Evolutionary conservation across 768 basidiomycete genomes (phyloP).

Genomic region (Auriculariales sp.): DNA sequence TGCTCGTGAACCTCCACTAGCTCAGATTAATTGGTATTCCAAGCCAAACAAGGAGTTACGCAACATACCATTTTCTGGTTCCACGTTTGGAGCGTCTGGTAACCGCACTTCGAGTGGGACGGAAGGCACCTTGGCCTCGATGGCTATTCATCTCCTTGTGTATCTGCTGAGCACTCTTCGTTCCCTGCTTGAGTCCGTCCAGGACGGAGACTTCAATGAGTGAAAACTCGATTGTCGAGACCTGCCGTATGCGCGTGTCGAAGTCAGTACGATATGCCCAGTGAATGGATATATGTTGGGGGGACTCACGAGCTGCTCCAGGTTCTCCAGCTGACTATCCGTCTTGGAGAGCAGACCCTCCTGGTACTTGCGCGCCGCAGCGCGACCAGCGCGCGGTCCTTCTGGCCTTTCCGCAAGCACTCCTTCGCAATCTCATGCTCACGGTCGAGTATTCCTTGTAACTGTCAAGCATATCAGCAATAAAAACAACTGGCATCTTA

Average conservation of each 20-base stretch:
- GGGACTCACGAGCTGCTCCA: constrained; percentile 69
- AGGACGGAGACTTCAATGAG: constrained; percentile 84
- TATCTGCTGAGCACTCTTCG: constrained; percentile 82
- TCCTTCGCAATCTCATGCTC: constrained; percentile 83
- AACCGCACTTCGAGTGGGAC: too few relatives aligned
- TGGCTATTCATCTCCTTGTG: constrained; percentile 85
- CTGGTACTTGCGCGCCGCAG: constrained; percentile 86
- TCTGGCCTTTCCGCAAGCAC: constrained; percentile 68
- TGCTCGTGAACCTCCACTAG: not conserved
- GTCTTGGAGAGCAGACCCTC: constrained; percentile 78
- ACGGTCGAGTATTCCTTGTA: constrained; percentile 71
- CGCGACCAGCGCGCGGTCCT: constrained; percentile 76
- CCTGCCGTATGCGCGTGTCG: constrained; percentile 29
- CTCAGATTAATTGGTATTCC: not conserved
- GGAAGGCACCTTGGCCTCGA: too few relatives aligned
- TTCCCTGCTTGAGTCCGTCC: constrained; percentile 87
- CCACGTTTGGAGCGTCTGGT: too few relatives aligned
- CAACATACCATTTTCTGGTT: too few relatives aligned
- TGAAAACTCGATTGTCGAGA: constrained; percentile 93
- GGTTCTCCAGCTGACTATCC: constrained; percentile 72
- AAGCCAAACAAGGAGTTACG: too few relatives aligned
- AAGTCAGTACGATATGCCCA: not conserved
- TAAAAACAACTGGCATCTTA: not conserved
- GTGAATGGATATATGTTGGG: not conserved
- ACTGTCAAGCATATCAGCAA: constrained; percentile 27